Evolutionary conservation across 495 filamentous ascomycete genomes (phyloP), one percentile per base, ranked within the genome.

Genomic region (Tuber brumale): DNA sequence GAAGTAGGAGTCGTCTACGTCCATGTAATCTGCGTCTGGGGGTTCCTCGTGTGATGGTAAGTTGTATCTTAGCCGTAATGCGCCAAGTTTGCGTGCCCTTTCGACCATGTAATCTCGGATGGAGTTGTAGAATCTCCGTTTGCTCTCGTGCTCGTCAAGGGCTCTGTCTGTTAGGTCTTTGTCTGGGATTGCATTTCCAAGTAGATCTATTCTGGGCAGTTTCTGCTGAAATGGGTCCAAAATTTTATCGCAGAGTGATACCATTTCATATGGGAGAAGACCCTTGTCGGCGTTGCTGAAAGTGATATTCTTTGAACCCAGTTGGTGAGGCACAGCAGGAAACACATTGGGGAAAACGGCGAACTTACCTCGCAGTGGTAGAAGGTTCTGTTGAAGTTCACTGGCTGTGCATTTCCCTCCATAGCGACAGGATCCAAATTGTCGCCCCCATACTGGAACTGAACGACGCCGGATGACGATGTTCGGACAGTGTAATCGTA

Each of bases 381-480:
- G 87, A 93, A 98, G 0, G 95, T 96, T 66, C 96, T 89, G 48
- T 95, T 92, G 81, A 98, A 97, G 81, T 97, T 88, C 66, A 99
- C 95, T 23, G 95, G 95, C 80, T 92, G 92, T 43, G 94, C 95
- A 74, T 91, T 91, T 70, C 94, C 95, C 84, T 99, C 95, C 95
- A 99, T 98, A 83, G 97, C 93, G 66, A 97, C 91, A 21, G 95
- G 95, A 85, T 99, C 95, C 70, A 99, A 86, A 76, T 93, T 92
- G 82, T 99, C 95, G 61, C 95, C 95, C 82, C 95, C 95, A 78
- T 95, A 99, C 83, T 97, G 93, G 85, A 98, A 98, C 83, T 99
- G 96, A 4, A 98, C 93, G 77, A 99, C 91, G 35, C 89, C 89
- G 51, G 90, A 89, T 21, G 90, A 91, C 3, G 93, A 95, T 45